These are phyloP conservation scores for Cicer judaicum DNA, from an alignment of 306 rosid species.

Conservation along the genomic window DNA sequence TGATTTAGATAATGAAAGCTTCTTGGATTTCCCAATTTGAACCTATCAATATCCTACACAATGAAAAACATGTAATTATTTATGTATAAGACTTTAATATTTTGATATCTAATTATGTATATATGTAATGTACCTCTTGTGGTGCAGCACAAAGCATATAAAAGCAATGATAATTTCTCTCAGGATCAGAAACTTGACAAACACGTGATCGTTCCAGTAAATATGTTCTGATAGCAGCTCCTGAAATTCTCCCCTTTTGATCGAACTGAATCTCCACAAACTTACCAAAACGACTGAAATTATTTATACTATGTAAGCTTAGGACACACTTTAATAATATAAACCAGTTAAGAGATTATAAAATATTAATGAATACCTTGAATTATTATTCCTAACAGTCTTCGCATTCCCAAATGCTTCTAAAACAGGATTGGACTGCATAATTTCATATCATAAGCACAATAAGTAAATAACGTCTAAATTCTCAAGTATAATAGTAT, in stretches of 20 bases:
- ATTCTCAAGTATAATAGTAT: too few species aligned
- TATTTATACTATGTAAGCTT: slow-evolving; percentile 46
- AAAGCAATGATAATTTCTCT: slow-evolving; percentile 98
- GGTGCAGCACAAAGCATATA: slow-evolving; percentile 99
- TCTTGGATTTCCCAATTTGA: slow-evolving; percentile 81
- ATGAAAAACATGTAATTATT: too few species aligned
- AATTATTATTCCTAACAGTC: slow-evolving; percentile 91
- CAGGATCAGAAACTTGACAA: slow-evolving; percentile 98
- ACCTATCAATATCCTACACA: slow-evolving; percentile 66
- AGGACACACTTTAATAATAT: slow-evolving; percentile 42
- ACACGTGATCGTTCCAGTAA: slow-evolving; percentile 91
- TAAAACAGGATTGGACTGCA: slow-evolving; percentile 96
- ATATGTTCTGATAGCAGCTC: slow-evolving; percentile 98
- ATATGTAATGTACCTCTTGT: slow-evolving; percentile 56
- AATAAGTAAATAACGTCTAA: slow-evolving; percentile 29
- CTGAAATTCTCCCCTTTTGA: slow-evolving; percentile 82
- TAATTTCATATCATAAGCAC: slow-evolving; percentile 14
- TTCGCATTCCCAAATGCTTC: slow-evolving; percentile 99
- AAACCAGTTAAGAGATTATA: slow-evolving; percentile 13
- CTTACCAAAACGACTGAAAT: slow-evolving; percentile 97
- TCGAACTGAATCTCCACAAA: slow-evolving; percentile 98
- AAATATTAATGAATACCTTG: slow-evolving; percentile 63
- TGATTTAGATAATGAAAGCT: slow-evolving; percentile 85
- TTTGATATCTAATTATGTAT: too few species aligned
- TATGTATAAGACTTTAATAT: too few species aligned